Percentiles rank a stretch among this genome's conserved stretches.
Evolutionary conservation across 306 rosid genomes (phyloP).

Genomic region (Acacia confusa): DNA sequence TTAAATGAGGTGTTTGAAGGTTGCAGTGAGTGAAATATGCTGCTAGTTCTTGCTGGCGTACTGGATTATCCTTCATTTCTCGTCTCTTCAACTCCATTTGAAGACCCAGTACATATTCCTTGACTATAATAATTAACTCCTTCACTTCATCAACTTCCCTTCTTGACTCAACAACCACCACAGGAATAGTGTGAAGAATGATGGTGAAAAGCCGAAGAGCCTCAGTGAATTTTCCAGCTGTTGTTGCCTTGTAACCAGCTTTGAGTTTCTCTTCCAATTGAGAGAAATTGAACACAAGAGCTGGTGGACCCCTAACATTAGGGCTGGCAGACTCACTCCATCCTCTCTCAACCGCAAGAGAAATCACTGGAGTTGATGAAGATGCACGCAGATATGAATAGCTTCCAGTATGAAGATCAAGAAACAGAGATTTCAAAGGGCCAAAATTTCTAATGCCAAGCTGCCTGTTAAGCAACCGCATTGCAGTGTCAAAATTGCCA

Average conservation of each 20-base stretch:
- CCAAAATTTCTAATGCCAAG: constrained; percentile 82
- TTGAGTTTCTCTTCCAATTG: constrained; percentile 90
- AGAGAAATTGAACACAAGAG: constrained; percentile 74
- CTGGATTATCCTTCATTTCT: constrained; percentile 68
- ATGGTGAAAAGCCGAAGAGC: constrained; percentile 64
- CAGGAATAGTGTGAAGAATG: constrained; percentile 84
- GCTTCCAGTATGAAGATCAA: constrained; percentile 82
- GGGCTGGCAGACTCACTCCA: constrained; percentile 85
- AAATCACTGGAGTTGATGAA: constrained; percentile 76
- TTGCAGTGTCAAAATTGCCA: constrained; percentile 93
- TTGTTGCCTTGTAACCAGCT: constrained; percentile 84
- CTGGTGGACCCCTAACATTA: constrained; percentile 79
- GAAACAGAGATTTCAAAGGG: constrained; percentile 75
- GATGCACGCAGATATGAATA: constrained; percentile 77
- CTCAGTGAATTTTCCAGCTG: constrained; percentile 76
- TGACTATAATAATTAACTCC: constrained; percentile 75
- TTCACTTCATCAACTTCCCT: constrained; percentile 96
- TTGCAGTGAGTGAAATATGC: constrained; percentile 97
- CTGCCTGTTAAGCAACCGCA: constrained; percentile 87
- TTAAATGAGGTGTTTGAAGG: constrained; percentile 86
- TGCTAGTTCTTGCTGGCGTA: constrained; percentile 88
- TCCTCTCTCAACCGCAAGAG: constrained; percentile 88
- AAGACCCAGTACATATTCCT: constrained; percentile 81
- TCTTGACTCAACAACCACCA: constrained; percentile 86
- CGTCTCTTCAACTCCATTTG: constrained; percentile 82